Evolutionary conservation across 1,284 basidiomycete species (phyloP).

Genomic region (Naganishia sp.): DNA sequence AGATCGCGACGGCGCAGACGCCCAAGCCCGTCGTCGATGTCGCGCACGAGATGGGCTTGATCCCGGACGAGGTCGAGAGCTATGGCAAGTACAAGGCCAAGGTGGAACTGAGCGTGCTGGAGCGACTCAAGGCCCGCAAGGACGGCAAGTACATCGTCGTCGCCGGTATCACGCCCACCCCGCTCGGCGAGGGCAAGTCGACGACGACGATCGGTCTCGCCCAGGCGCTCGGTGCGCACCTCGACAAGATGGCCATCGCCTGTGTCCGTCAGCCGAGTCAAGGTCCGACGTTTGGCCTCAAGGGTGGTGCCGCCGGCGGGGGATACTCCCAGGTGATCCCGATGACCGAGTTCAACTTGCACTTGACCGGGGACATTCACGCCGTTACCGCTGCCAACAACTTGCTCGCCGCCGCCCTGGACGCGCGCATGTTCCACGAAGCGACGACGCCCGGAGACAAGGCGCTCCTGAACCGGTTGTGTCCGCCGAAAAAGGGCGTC

Average conservation of each 20-base stretch:
- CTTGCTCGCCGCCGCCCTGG: slow-evolving; percentile 90
- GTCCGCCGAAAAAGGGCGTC: slow-evolving; percentile 90
- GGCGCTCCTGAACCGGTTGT: slow-evolving; percentile 87
- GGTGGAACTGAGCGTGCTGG: slow-evolving; percentile 84
- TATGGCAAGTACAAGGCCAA: slow-evolving; percentile 98
- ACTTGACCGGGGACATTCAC: slow-evolving; percentile 97
- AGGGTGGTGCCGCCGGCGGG: slow-evolving; percentile 97
- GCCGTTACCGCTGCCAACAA: slow-evolving; percentile 98
- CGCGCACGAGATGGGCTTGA: slow-evolving; percentile 85
- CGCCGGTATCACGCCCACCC: slow-evolving; percentile 96
- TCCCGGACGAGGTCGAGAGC: slow-evolving; percentile 83
- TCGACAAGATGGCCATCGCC: slow-evolving; percentile 89
- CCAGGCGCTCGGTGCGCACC: slow-evolving; percentile 93
- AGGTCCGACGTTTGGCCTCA: slow-evolving; percentile 98
- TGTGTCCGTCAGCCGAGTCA: slow-evolving; percentile 99
- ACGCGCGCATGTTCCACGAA: slow-evolving; percentile 98
- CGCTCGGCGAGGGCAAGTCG: slow-evolving; percentile 96
- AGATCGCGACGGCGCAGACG: slow-evolving; percentile 91
- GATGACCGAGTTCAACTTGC: slow-evolving; percentile 87
- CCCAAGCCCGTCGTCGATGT: slow-evolving; percentile 86
- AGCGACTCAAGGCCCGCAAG: slow-evolving; percentile 79
- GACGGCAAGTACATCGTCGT: slow-evolving; percentile 98
- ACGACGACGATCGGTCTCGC: slow-evolving; percentile 97
- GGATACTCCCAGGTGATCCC: slow-evolving; percentile 99
- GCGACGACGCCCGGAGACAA: slow-evolving; percentile 87